These are phyloP conservation scores for Trichophyton simii DNA, from an alignment of 2,329 filamentous ascomycete species.

Conservation along the genomic window DNA sequence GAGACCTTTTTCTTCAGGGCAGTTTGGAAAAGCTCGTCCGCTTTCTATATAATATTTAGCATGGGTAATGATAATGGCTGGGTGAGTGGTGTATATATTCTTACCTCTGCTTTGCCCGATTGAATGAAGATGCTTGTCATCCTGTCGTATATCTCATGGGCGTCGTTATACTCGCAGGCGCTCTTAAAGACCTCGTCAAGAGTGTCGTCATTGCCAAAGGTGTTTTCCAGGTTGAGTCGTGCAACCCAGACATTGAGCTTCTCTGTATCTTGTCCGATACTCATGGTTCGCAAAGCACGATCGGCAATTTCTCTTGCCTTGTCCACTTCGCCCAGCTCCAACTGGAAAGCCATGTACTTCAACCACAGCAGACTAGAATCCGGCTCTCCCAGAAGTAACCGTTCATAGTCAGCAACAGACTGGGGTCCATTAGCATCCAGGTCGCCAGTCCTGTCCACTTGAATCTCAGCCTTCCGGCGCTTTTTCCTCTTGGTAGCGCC, in stretches of 20 bases:
- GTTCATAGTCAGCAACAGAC: conserved; percentile 83
- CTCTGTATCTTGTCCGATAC: conserved; percentile 78
- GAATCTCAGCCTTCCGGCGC: conserved; percentile 60
- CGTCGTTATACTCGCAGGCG: conserved; percentile 87
- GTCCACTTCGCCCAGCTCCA: conserved; percentile 76
- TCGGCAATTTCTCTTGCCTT: conserved; percentile 84
- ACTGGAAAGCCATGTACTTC: conserved; percentile 96
- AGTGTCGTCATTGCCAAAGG: conserved; percentile 70
- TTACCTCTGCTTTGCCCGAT: conserved; percentile 70
- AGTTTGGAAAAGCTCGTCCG: conserved; percentile 72
- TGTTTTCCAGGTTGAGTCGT: conserved; percentile 84
- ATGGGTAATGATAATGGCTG: too few species aligned
- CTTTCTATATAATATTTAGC: conserved; percentile 47
- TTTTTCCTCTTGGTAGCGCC: conserved; percentile 51
- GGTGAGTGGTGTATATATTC: conserved; percentile 18
- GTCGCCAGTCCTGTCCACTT: conserved; percentile 82
- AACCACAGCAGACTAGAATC: conserved; percentile 93
- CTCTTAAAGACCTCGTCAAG: conserved; percentile 80
- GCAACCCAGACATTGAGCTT: conserved; percentile 95
- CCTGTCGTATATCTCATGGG: conserved; percentile 76
- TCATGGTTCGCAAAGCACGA: conserved; percentile 80
- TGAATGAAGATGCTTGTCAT: conserved; percentile 92
- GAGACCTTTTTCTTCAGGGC: conserved; percentile 88
- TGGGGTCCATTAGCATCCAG: conserved; percentile 80
- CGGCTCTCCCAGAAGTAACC: conserved; percentile 78